Evolutionary conservation across 2,329 filamentous ascomycete genomes (phyloP), one percentile per base, ranked within the genome.

Genomic region (Bipolaris gigantea): DNA sequence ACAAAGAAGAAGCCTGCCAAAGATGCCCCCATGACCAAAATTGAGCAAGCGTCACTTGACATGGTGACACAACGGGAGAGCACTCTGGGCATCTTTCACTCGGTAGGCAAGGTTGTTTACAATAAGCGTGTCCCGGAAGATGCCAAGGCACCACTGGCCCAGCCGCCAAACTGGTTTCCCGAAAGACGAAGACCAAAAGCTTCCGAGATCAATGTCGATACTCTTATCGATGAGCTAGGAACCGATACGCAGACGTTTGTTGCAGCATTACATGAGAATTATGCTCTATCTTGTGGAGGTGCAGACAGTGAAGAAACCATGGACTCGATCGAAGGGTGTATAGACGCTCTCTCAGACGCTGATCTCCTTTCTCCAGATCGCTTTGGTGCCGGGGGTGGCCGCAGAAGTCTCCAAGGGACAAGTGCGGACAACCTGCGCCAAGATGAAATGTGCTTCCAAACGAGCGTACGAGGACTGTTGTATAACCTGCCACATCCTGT

Each of bases 41-140:
- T 88, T 67, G 94, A 97, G 72, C 80, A 84, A 54, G 88, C 95
- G 59, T 92, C 86, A 5, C 75, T 97, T 9, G 85, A 91, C 67
- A 79, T 94, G 55, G 84, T 97, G 19, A 91, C 89, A 0, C 90
- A 92, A 67, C 85, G 94, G 51, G 94, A 97, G 76, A 88, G 89
- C 15, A 96, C 88, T 59, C 79, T 99, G 2, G 94, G 93, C 1
- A 91, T 99, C 46, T 99, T 99, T 69, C 94, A 99, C 72, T 92
- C 94, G 0, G 89, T 97, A 11, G 94, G 93, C 3, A 97, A 94
- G 71, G 90, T 99, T 2, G 87, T 97, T 0, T 96, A 97, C 77
- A 99, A 99, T 77, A 99, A 97, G 72, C 84, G 94, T 41, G 83
- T 89, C 25, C 71, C 73, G 4, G 75, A 80, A 11, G 63, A 72